Conservation (phyloP, 2,329 filamentous ascomycete genomes). For the Leptographium flavum region DNA sequence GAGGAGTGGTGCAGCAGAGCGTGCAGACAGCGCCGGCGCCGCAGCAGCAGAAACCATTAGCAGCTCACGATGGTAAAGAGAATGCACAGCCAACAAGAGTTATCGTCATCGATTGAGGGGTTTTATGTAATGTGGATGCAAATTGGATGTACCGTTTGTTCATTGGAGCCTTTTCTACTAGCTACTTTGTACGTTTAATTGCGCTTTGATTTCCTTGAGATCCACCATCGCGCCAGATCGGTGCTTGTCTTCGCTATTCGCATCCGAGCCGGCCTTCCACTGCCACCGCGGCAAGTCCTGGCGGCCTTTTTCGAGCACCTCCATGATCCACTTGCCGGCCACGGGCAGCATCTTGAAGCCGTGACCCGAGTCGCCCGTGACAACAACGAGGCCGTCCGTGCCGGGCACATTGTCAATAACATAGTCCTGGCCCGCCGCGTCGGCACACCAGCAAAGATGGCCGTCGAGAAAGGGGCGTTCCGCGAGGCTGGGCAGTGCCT, state of each 20-base stretch:
- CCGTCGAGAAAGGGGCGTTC: too few relatives aligned
- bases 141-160: too few relatives aligned
- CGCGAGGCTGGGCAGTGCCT: too few relatives aligned
- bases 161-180: too few relatives aligned
- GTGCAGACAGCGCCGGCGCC: too few relatives aligned
- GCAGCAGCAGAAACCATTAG: too few relatives aligned
- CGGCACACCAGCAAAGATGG: constrained; percentile 45
- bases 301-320: constrained; percentile 26
- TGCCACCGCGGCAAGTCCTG: constrained; percentile 33
- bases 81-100: too few relatives aligned
- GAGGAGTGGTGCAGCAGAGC: neutral
- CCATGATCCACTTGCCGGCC: constrained; percentile 36
- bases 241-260: neutral
- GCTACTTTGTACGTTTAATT: too few relatives aligned
- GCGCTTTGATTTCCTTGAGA: neutral
- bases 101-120: too few relatives aligned
- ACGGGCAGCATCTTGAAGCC: constrained; percentile 50
- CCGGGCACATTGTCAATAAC: constrained; percentile 43
- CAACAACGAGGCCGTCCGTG: constrained; percentile 31
- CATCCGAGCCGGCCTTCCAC: constrained; percentile 26
- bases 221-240: neutral
- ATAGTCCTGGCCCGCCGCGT: constrained; percentile 45
- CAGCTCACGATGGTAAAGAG: too few relatives aligned
- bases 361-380: constrained; percentile 46
- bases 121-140: too few relatives aligned